A percentile compares a stretch with the other conserved stretches of the same genome.
These are phyloP conservation scores for Iberis amara DNA, from an alignment of 441 rosid genomes.

Conservation along the genomic window DNA sequence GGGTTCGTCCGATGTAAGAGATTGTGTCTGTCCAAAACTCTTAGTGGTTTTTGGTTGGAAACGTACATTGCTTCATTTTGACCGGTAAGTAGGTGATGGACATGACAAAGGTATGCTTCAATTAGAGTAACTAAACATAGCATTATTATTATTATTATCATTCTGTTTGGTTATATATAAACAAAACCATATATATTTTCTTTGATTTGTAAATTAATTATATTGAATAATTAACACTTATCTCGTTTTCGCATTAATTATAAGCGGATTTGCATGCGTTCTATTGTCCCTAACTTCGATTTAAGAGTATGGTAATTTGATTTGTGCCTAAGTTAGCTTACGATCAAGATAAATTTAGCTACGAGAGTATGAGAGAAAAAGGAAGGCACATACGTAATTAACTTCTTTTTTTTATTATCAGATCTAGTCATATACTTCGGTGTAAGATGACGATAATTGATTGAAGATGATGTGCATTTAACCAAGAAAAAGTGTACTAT, in stretches of 20 bases:
- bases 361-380: slow-evolving; percentile 6
- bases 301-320: not conserved
- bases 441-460: slow-evolving; percentile 25
- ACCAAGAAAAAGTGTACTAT: slow-evolving; percentile 15
- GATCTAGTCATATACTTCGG: slow-evolving; percentile 20
- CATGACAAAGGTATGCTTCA: slow-evolving; percentile 28
- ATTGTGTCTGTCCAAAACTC: slow-evolving; percentile 31
- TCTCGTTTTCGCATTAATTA: no score
- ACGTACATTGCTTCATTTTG: slow-evolving; percentile 26
- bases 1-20: slow-evolving; percentile 35
- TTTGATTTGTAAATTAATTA: not conserved
- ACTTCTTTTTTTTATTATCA: slow-evolving; percentile 9
- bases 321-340: slow-evolving; percentile 4
- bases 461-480: slow-evolving; percentile 23
- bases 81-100: slow-evolving; percentile 27
- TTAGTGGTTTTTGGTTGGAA: slow-evolving; percentile 23
- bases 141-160: slow-evolving; percentile 17
- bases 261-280: no score
- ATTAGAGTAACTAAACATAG: slow-evolving; percentile 30
- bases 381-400: slow-evolving; percentile 18
- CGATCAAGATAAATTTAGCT: not conserved
- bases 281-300: no score
- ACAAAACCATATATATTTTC: not conserved
- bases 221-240: no score
- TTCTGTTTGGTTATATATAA: slow-evolving; percentile 24